Percentiles rank a stretch among this genome's conserved stretches.
phyloP scores from a whole-genome alignment of 2,329 filamentous ascomycete genomes.

The Fusarium sp. region DNA sequence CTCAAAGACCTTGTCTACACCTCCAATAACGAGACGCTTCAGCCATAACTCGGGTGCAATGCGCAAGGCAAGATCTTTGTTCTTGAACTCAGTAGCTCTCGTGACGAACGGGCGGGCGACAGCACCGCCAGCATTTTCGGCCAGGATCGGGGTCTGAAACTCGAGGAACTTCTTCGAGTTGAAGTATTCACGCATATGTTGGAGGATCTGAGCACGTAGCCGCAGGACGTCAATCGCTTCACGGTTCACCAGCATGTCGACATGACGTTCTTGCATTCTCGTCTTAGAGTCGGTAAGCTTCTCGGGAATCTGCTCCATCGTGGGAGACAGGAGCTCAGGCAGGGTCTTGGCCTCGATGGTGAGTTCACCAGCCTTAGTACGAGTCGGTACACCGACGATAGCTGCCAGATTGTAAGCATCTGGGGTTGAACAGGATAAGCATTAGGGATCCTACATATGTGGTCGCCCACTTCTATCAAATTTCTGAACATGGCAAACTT shows the following conservation, averaged over 20 bases:
- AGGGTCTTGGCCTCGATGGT: conserved; percentile 77
- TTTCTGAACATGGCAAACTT: conserved; percentile 73
- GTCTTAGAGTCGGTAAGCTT: conserved; percentile 78
- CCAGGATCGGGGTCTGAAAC: conserved; percentile 91
- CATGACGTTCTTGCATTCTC: conserved; percentile 81
- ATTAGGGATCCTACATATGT: conserved; percentile 74
- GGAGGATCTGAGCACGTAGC: conserved; percentile 80
- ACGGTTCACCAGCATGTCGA: conserved; percentile 85
- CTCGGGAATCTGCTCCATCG: conserved; percentile 82
- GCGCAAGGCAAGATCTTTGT: conserved; percentile 79
- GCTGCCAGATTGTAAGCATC: conserved; percentile 61
- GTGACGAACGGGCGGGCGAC: conserved; percentile 89
- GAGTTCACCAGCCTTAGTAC: conserved; percentile 79
- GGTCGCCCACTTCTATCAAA: conserved; percentile 83
- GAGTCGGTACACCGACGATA: conserved; percentile 76
- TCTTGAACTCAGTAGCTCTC: conserved; percentile 78
- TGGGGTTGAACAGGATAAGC: conserved; percentile 31
- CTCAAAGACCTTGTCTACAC: conserved; percentile 90
- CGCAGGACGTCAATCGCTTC: conserved; percentile 76
- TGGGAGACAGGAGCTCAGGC: conserved; percentile 80
- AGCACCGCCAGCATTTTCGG: conserved; percentile 86
- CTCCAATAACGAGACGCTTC: conserved; percentile 90
- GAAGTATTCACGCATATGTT: conserved; percentile 80
- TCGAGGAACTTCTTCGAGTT: conserved; percentile 81
- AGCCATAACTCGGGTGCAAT: conserved; percentile 97